Percentiles rank a stretch among this genome's conserved stretches.
Conservation (phyloP, 345 rosid genomes). For the Acer yangbiense region DNA sequence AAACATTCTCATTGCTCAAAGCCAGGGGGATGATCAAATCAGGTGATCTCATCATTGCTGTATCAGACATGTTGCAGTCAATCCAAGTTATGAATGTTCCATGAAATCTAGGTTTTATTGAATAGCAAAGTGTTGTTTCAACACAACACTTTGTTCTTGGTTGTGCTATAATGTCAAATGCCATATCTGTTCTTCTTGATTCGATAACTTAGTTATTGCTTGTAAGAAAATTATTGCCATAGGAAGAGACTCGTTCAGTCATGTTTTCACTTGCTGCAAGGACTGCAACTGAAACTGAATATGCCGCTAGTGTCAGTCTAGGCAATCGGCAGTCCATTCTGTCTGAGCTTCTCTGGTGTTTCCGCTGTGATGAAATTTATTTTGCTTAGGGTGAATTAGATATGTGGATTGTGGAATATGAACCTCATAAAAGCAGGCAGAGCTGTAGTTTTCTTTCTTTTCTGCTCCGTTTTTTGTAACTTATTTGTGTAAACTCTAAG, state of each 20-base stretch:
- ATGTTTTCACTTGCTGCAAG: neutral
- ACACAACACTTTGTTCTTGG: conserved; percentile 5
- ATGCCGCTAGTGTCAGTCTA: neutral
- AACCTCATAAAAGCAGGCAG: neutral
- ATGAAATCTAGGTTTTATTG: conserved; percentile 24
- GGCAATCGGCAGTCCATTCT: neutral
- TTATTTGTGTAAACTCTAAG: neutral
- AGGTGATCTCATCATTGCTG: conserved; percentile 94
- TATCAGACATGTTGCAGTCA: conserved; percentile 93
- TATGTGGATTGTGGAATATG: neutral
- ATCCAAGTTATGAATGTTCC: conserved; percentile 97
- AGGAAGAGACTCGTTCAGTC: neutral
- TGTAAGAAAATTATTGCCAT: conserved; percentile 24
- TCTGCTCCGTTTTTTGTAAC: neutral
- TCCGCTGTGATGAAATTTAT: neutral
- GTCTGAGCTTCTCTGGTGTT: neutral
- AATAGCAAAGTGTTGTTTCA: neutral
- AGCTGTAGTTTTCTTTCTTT: conserved; percentile 12
- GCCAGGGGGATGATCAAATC: conserved; percentile 97
- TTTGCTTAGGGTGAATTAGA: neutral
- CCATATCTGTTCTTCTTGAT: neutral
- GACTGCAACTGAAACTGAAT: neutral
- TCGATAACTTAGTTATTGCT: conserved; percentile 21
- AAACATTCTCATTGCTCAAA: conserved; percentile 89
- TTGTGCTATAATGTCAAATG: conserved; percentile 12